A percentile compares a stretch with the other conserved stretches of the same genome.
phyloP scores from a whole-genome alignment of 805 yeast genomes.

The Babjeviella inositovora region DNA sequence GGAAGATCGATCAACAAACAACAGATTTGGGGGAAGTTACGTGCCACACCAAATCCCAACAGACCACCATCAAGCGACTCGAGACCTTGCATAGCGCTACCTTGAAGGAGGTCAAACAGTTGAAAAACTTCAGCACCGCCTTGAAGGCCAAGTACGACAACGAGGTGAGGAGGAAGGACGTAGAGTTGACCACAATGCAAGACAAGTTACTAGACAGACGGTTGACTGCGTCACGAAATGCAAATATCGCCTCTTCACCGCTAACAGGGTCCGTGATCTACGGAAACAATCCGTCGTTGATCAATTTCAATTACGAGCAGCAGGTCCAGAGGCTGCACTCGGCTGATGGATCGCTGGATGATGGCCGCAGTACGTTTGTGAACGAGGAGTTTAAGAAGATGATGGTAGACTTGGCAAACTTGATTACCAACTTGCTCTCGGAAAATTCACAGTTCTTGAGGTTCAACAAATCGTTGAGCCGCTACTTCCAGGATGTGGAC shows the following conservation, averaged over 20 bases:
- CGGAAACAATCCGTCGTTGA: conserved; percentile 15
- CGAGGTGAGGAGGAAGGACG: conserved; percentile 14
- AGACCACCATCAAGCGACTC: not conserved
- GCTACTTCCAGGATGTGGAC: conserved; percentile 8
- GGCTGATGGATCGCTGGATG: too few species aligned
- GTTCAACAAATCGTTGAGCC: conserved; percentile 11
- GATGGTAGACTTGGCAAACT: conserved; percentile 14
- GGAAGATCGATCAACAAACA: conserved; percentile 3
- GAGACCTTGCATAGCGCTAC: not conserved
- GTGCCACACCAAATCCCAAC: not conserved
- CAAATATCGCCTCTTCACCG: conserved; percentile 4
- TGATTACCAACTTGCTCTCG: conserved; percentile 15
- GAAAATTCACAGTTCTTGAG: conserved; percentile 18
- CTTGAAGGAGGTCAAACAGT: conserved; percentile 4
- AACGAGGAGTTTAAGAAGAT: conserved; percentile 14
- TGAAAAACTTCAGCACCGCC: conserved; percentile 13
- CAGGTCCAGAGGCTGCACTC: too few species aligned
- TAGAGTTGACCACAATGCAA: conserved; percentile 15
- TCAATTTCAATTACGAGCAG: too few species aligned
- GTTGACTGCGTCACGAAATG: too few species aligned
- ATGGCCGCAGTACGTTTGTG: not conserved
- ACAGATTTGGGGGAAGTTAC: not conserved
- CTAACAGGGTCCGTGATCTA: too few species aligned
- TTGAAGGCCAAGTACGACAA: conserved; percentile 15
- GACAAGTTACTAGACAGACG: conserved; percentile 14